Conservation (phyloP, 139 green algal genomes). For the Chlamydomonas sphaeroides region DNA sequence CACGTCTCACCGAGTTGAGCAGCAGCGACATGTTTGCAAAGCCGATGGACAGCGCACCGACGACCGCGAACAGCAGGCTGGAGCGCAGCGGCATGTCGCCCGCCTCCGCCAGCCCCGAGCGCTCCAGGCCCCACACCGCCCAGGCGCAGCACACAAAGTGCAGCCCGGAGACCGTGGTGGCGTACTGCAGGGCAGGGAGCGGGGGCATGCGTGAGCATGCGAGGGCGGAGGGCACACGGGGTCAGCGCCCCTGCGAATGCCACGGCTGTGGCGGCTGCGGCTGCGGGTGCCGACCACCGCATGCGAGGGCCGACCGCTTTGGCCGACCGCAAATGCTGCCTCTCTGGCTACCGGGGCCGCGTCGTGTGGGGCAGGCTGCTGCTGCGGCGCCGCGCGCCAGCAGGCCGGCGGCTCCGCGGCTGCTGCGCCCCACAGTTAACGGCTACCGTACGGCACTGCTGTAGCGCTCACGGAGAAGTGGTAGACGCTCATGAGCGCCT, state of each 20-base stretch:
- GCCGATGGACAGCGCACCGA: conserved; percentile 63
- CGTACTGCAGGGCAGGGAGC: conserved; percentile 13
- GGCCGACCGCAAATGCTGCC: too few species aligned
- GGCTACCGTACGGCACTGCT: neutral
- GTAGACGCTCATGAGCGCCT: conserved; percentile 43
- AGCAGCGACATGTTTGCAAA: conserved; percentile 62
- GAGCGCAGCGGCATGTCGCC: conserved; percentile 15
- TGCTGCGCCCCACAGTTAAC: too few species aligned
- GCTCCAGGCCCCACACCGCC: conserved; percentile 25
- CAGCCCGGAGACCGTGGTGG: conserved; percentile 61
- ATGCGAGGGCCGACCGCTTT: too few species aligned
- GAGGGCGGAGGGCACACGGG: too few species aligned
- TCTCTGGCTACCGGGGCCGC: too few species aligned
- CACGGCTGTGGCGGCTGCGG: too few species aligned
- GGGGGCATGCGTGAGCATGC: neutral
- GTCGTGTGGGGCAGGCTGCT: too few species aligned
- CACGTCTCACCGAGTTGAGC: conserved; percentile 36
- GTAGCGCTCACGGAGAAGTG: conserved; percentile 20
- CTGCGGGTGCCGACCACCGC: too few species aligned
- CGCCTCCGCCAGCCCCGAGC: neutral
- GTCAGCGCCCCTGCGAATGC: too few species aligned
- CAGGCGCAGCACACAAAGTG: conserved; percentile 59
- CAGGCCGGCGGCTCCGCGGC: too few species aligned
- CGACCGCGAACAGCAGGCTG: conserved; percentile 55
- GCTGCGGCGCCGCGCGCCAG: too few species aligned